These are phyloP conservation scores for Talaromyces liani DNA, from an alignment of 495 filamentous ascomycete species.

Conservation along the genomic window DNA sequence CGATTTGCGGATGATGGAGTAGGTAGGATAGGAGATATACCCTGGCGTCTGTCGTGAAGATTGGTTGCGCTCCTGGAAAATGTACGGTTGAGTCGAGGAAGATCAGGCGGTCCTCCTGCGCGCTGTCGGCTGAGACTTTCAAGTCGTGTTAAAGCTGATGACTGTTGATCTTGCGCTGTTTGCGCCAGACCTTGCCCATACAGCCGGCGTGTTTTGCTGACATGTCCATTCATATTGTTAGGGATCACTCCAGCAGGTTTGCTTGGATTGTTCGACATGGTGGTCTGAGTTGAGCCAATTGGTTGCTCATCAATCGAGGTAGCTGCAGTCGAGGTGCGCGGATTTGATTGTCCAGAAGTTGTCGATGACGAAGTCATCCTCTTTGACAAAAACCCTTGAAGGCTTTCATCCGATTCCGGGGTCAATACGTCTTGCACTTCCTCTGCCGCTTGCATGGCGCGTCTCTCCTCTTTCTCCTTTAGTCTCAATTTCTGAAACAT, in stretches of 20 bases:
- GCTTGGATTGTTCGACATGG: conserved; percentile 3
- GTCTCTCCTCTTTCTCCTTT: conserved; percentile 47
- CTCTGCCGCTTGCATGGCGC: conserved; percentile 21
- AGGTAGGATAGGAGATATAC: conserved; percentile 26
- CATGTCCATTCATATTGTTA: conserved; percentile 37
- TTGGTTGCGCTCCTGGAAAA: conserved; percentile 50
- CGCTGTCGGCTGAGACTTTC: conserved; percentile 61
- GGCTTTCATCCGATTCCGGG: conserved; percentile 48
- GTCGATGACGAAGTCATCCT: conserved; percentile 84
- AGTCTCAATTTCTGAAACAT: conserved; percentile 68
- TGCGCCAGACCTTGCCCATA: conserved; percentile 83
- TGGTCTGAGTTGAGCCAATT: conserved; percentile 23
- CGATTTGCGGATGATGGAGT: conserved; percentile 22
- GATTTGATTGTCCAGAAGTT: conserved; percentile 61
- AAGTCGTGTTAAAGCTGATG: conserved; percentile 64
- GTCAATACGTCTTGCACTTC: conserved; percentile 16
- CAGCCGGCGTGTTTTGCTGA: conserved; percentile 63
- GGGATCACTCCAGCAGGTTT: conserved; percentile 9
- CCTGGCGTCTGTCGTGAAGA: conserved; percentile 47
- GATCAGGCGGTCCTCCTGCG: conserved; percentile 26
- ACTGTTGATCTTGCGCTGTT: conserved; percentile 73
- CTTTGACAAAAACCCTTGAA: conserved; percentile 62
- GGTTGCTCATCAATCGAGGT: conserved; percentile 83
- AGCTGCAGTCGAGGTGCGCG: conserved; percentile 78
- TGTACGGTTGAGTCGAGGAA: conserved; percentile 27